These are phyloP conservation scores for Apiotrichum sp. DNA, from an alignment of 1,284 basidiomycete genomes.

Conservation along the genomic window DNA sequence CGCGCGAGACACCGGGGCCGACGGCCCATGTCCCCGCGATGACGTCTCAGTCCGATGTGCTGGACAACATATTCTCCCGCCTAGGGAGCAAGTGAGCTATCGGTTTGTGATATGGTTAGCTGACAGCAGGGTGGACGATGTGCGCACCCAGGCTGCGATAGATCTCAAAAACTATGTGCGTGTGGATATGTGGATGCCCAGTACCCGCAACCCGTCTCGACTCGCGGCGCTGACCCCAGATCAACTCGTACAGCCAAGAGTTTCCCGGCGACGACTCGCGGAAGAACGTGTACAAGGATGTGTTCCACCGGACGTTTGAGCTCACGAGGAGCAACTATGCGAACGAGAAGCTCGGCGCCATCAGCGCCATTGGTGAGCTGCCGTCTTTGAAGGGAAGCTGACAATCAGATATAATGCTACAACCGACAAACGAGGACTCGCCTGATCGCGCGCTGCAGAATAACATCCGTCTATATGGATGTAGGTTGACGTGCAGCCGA, in stretches of 20 bases:
- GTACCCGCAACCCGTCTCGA: no score
- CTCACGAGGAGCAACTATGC: conserved; percentile 48
- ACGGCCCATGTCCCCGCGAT: conserved; percentile 20
- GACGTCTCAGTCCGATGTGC: conserved; percentile 38
- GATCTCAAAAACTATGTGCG: conserved; percentile 36
- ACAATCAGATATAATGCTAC: conserved; percentile 35
- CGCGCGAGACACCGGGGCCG: neutral
- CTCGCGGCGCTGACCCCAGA: conserved; percentile 13
- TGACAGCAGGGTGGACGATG: conserved; percentile 14
- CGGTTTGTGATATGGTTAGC: neutral
- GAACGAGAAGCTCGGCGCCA: conserved; percentile 49
- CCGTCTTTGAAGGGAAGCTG: neutral
- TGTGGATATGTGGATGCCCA: neutral
- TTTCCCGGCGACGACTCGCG: conserved; percentile 42
- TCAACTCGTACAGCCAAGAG: conserved; percentile 38
- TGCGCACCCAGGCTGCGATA: conserved; percentile 11
- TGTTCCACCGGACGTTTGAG: conserved; percentile 50
- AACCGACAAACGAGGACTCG: conserved; percentile 40
- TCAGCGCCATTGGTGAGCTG: conserved; percentile 47
- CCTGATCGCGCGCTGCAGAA: conserved; percentile 43
- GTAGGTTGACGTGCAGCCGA: conserved; percentile 18
- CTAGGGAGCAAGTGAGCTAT: conserved; percentile 32
- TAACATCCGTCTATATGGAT: conserved; percentile 43
- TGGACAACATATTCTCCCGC: conserved; percentile 40
- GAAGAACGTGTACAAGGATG: conserved; percentile 47